Evolutionary conservation across 352 stramenopile genomes (phyloP), one percentile per base, ranked within the genome.

Genomic region (Globisporangium uncinulatum): DNA sequence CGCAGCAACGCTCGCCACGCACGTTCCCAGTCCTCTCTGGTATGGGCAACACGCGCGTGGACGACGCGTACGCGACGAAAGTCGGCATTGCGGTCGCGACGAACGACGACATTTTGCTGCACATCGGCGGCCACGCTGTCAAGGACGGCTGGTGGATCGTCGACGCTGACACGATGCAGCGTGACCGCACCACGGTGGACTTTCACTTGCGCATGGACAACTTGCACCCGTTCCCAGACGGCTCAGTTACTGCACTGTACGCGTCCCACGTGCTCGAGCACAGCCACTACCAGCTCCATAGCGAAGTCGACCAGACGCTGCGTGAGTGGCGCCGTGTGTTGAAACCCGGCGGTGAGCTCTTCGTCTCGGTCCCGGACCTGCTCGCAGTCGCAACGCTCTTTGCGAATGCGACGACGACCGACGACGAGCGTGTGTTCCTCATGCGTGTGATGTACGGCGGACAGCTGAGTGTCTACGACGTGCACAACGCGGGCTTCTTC

Each of bases 401-500:
- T 46, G 47, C 74, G 14, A 76, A 86, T 56, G 67, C 74, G 21
- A 76, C 69, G 11, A 70, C 83, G 7, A 79, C 64, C 0, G 61
- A 86, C 14, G 37, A 85, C 32, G 66, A 92, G 34, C 75, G 69
- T 14, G 71, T 76, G 50, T 76, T 68, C 41, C 69, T 94, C 61
- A 91, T 87, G 77, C 74, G 62, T 1, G 71, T 94, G 66, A 76
- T 94, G n/a, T 87, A 76, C 50, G 82, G 80, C 14, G 83, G 71
- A 15, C 85, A 94, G 61, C 58, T 66, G 9, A 77, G 92, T 56
- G 57, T 60, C 4, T 81, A 76, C 63, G 85, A 94, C 63, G 65
- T 89, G 42, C 84, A 94, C 75, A 86, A 88, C 50, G 79, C 88
- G 13, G 79, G 84, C 19, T 92, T 91, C 61, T 77, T 86, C 45